Evolutionary conservation across 371 early-diverging fungal species (phyloP), one percentile per base, ranked within the genome.

Genomic region (Entomophthora muscae): DNA sequence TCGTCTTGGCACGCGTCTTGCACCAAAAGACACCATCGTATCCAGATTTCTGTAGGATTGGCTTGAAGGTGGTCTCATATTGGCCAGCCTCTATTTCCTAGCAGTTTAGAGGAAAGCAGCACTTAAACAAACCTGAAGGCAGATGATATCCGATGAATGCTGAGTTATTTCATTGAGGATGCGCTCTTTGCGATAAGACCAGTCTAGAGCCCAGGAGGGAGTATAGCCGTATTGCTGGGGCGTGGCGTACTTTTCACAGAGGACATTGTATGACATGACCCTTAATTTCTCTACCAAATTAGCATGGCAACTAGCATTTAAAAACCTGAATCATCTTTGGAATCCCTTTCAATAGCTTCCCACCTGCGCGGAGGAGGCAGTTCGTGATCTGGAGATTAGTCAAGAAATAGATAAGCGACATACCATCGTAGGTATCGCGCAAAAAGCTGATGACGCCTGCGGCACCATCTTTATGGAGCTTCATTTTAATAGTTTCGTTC

Each of bases 1-100:
- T 93, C 1, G 90, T 93, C 67, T 89, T 82, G 54, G 92, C 88
- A 56, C 98, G 81, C 23, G 94, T 87, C 71, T 97, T 97, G 59
- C 93, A 92, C 82, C 81, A 91, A 70, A 95, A 97, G 1, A 92
- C 82, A 52, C 95, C 84, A 27, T 94, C 93, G 71, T 98, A 98
- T 17, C 81, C 86, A 21, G 86, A 88, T 54, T 76, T 73, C 42
- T 82, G 81, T 65, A 93, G 81, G 64, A 85, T 81, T 13, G 84
- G 86, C 57, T 75, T 74, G 68, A 97, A 90, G 55, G 78, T 87
- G 26, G 91, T 88, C 61, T 94, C 90, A 64, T 78, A 95, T 63
- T 89, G 89, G 10, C 79, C 72, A 63, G 82, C 79, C 68, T 90
- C 94, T 29, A 98, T 86, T 74, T 95, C 98, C 81, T 93, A 71